These are phyloP conservation scores for Aspergillus leporis DNA, from an alignment of 495 filamentous ascomycete genomes.

Conservation along the genomic window DNA sequence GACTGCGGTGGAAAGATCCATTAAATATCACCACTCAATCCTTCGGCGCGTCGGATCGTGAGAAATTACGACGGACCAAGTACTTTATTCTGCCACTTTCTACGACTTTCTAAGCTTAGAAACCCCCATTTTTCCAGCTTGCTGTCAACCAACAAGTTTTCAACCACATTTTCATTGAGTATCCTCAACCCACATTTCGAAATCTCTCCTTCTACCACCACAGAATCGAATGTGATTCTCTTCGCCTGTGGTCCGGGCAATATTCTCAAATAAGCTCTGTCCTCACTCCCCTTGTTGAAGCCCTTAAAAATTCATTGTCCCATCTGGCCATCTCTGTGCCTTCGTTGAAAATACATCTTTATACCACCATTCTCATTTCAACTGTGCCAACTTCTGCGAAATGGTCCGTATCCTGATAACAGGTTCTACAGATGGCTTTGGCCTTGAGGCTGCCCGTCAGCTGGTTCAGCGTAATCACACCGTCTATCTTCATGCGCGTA, in stretches of 20 bases:
- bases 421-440: slow-evolving; percentile 22
- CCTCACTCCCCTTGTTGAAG: not conserved
- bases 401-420: slow-evolving; percentile 23
- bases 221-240: not conserved
- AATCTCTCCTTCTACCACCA: not conserved
- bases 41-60: not conserved
- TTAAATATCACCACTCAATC: not conserved
- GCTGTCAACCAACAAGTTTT: not conserved
- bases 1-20: not conserved
- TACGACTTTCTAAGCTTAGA: not conserved
- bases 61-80: not conserved
- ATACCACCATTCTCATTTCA: not conserved
- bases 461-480: slow-evolving; percentile 17
- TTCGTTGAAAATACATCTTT: not conserved
- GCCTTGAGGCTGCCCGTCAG: slow-evolving; percentile 19
- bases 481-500: slow-evolving; percentile 27
- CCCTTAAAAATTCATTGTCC: not conserved
- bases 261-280: not conserved
- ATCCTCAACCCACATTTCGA: not conserved
- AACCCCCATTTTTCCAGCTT: not conserved
- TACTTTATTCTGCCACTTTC: not conserved
- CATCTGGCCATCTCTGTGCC: not conserved
- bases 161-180: not conserved
- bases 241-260: not conserved
- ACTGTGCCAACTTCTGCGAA: not conserved